Base-by-base conservation (phyloP, 148 eudicot species). In the Rhododendron ovatum region DNA sequence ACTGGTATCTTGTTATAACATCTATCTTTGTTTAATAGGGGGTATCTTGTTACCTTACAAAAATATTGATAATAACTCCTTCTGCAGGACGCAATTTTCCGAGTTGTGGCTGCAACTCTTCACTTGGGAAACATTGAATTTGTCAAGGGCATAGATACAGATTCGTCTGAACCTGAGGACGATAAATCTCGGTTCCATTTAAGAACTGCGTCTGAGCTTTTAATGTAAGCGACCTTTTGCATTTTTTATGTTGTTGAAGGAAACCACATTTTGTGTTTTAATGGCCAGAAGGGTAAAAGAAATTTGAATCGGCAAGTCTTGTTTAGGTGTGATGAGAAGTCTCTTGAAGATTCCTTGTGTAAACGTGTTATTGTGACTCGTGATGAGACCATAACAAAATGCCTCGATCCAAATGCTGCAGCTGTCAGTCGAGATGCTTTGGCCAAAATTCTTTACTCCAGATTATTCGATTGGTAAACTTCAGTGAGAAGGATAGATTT, bases 101-200 rank as follows among this genome's bases (percentile, higher is more conserved):
- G 96, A 88, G 98, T 95, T 90, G 96, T 94, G 84, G 99, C 99
- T 75, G 98, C 98, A 59, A 89, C 93, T 89, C 99, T 97, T 77
- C 99, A 97, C 89, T 82, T 97, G 89, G 99, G 99, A 45, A 97
- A 97, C 85, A 90, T 95, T 87, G 98, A 97, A 83, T 97, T 97
- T 88, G 81, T 77, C 37, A 97, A 94, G 90, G 96, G 92, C 59
- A 87, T 84, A 80, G 99, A 95, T 26, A 18, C 93, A 22, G 99
- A 97, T 91, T 88, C 99, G 83, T 93, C 99, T 71, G 92, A 94
- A 90, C 96, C 98, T 51, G 93, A 94, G 93, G 95, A 97, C 87
- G 94, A 92, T 33, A 89, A 92, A 80, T 94, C 99, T 47, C 84
- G 90, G 79, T 91, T 91, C 89, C 99, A 97, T 93, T 88, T 97